Evolutionary conservation across 768 basidiomycete genomes (phyloP), one percentile per base, ranked within the genome.

Genomic region (Lepiota brunneoincarnata): DNA sequence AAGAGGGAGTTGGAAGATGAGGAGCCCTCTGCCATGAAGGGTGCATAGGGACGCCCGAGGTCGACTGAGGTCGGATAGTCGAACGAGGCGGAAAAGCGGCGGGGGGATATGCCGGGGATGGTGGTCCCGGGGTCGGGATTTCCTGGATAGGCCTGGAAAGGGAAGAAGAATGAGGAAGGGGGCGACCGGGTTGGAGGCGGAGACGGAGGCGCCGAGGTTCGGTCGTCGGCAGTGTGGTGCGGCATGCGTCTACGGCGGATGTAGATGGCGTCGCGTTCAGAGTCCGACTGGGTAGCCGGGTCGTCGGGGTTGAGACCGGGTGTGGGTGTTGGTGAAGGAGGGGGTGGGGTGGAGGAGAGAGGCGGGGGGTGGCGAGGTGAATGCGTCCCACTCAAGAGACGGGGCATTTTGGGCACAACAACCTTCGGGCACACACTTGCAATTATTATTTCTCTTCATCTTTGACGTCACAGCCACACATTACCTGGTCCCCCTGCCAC

Each of bases 111-210:
- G 23, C 67, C 60, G 26, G 81, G 74, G 43, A 78, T 63, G 15
- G 69, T 60, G 1, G 72, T 73, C 12, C 78, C 70, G 0, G 84
- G 82, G 61, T 87, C 87, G 7, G 86, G 82, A 64, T 86, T 87
- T 14, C 86, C 84, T 0, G 80, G 74, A 62, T 87, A 77, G 0
- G 80, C 76, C 63, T 86, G 80, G 73, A 83, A 85, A 12, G 84
- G 84, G 40, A 71, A 76, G 14, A 67, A 47, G 28, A 69, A 74
- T 1, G 71, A 67, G 2, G 72, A 71, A 1, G 73, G 73, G 5
- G 74, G 70, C 2, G 69, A 61, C 17, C 49, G 15, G 37, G 55
- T 21, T 3, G 40, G n/a, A 11, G 53, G 28, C 12, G 38, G 17
- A 10, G 39, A 46, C 41, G 18, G 40, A 24, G 36, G 17, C 15